phyloP scores from a whole-genome alignment of 805 yeast species.

The Diddensiella transvaalensis region DNA sequence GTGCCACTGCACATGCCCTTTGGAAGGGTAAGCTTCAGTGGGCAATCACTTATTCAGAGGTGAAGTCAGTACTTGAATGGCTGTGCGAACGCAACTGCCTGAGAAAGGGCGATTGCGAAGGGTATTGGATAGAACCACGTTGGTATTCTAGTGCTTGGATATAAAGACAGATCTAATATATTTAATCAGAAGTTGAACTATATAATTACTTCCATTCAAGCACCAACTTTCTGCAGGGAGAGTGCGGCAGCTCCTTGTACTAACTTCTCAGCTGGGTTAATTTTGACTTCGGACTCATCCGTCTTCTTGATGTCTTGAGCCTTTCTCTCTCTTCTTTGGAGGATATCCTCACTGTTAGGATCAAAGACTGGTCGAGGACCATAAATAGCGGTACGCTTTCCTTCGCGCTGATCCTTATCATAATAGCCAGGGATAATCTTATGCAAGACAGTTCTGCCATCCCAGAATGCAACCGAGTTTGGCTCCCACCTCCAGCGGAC shows the following conservation, averaged over 20 bases:
- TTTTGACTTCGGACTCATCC: background rate
- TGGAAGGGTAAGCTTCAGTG: constrained; percentile 19
- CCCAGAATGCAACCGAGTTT: constrained; percentile 57
- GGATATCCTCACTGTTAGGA: constrained; percentile 13
- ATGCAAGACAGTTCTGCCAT: constrained; percentile 54
- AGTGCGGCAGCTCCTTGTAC: background rate
- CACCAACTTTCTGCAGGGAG: background rate
- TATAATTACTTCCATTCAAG: no score
- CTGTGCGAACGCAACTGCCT: constrained; percentile 20
- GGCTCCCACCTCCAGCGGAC: constrained; percentile 50
- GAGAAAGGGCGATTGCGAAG: constrained; percentile 16
- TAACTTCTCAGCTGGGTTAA: background rate
- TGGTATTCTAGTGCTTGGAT: constrained; percentile 23
- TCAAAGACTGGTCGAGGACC: constrained; percentile 8
- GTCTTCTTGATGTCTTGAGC: background rate
- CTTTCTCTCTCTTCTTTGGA: constrained; percentile 1
- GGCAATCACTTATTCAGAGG: constrained; percentile 29
- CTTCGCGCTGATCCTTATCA: constrained; percentile 7
- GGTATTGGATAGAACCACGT: constrained; percentile 23
- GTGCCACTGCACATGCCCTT: constrained; percentile 37
- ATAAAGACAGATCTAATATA: background rate
- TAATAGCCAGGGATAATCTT: constrained; percentile 47
- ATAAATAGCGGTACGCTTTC: constrained; percentile 9
- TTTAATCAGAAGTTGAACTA: no score
- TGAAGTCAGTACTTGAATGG: constrained; percentile 27